Evolutionary conservation across 768 basidiomycete species (phyloP).

Genomic region (Sarcodon sp.): DNA sequence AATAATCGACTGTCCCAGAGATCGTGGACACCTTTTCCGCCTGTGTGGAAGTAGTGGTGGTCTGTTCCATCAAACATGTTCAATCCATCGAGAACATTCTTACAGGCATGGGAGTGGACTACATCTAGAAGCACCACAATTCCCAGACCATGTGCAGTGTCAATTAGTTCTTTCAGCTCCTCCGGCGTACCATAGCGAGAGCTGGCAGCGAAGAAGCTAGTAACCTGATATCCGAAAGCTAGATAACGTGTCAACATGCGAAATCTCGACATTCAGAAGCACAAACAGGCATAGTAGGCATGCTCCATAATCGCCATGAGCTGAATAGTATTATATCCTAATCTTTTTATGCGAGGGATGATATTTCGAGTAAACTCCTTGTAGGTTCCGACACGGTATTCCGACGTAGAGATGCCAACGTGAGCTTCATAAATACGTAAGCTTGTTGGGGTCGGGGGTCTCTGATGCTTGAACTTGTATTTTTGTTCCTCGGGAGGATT

Average conservation of each 20-base stretch:
- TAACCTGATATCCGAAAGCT: constrained; percentile 99
- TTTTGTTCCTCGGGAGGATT: constrained; percentile 66
- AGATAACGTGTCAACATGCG: constrained; percentile 1
- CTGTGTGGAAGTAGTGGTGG: constrained; percentile 95
- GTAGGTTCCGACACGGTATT: constrained; percentile 84
- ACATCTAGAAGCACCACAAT: constrained; percentile 90
- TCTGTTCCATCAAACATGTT: constrained; percentile 97
- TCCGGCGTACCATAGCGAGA: constrained; percentile 96
- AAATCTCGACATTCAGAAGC: neutral
- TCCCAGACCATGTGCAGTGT: constrained; percentile 90
- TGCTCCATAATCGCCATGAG: constrained; percentile 99
- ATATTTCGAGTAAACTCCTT: constrained; percentile 85
- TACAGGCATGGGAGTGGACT: constrained; percentile 97
- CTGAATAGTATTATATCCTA: constrained; percentile 96
- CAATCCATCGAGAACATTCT: constrained; percentile 91
- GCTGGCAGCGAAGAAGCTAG: constrained; percentile 92
- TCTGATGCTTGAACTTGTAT: constrained; percentile 75
- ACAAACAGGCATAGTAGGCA: constrained; percentile 91
- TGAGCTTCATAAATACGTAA: constrained; percentile 94
- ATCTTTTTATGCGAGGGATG: constrained; percentile 76
- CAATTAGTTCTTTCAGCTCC: constrained; percentile 89
- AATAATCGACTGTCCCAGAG: constrained; percentile 98
- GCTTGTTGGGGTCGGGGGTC: constrained; percentile 52
- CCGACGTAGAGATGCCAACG: constrained; percentile 89
- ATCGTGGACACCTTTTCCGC: constrained; percentile 80